Evolutionary conservation across 805 yeast species (phyloP).

Genomic region (Pichia californica): DNA sequence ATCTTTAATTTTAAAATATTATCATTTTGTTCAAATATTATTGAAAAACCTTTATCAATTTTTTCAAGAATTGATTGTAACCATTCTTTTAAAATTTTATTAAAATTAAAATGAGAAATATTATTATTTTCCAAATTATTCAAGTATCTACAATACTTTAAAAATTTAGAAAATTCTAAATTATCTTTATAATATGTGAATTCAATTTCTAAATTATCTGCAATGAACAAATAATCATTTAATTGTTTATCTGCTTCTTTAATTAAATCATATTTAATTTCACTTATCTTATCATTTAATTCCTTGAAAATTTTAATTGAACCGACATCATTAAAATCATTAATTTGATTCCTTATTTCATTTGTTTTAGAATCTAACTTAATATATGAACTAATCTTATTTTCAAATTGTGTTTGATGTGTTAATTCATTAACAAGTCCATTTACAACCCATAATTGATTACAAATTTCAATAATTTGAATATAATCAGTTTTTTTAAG

Average conservation of each 20-base stretch:
- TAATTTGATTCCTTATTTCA: conserved; percentile 8
- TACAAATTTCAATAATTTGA: conserved; percentile 26
- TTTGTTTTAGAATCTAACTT: conserved; percentile 16
- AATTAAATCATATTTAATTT: conserved; percentile 3
- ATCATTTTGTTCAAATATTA: conserved; percentile 8
- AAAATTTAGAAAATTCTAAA: conserved; percentile 14
- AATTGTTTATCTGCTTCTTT: conserved; percentile 10
- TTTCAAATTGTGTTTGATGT: conserved; percentile 11
- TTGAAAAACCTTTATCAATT: conserved; percentile 12
- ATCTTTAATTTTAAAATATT: conserved; percentile 6
- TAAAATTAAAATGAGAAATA: conserved; percentile 17
- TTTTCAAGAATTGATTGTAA: conserved; percentile 12
- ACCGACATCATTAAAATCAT: background rate
- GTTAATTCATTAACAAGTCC: conserved; percentile 24
- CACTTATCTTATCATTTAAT: conserved; percentile 11
- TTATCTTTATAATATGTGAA: conserved; percentile 12
- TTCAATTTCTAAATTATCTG: conserved; percentile 12
- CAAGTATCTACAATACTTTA: conserved; percentile 13
- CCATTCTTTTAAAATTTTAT: conserved; percentile 22
- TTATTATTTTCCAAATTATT: conserved; percentile 1
- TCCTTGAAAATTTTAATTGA: conserved; percentile 14
- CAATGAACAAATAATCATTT: conserved; percentile 10
- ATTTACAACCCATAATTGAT: conserved; percentile 27
- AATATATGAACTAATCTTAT: conserved; percentile 10
- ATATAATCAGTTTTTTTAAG: conserved; percentile 11